Percentiles rank a stretch among this genome's conserved stretches.
Conservation (phyloP, 257 asterid genomes). For the Fraxinus quadrangulata region DNA sequence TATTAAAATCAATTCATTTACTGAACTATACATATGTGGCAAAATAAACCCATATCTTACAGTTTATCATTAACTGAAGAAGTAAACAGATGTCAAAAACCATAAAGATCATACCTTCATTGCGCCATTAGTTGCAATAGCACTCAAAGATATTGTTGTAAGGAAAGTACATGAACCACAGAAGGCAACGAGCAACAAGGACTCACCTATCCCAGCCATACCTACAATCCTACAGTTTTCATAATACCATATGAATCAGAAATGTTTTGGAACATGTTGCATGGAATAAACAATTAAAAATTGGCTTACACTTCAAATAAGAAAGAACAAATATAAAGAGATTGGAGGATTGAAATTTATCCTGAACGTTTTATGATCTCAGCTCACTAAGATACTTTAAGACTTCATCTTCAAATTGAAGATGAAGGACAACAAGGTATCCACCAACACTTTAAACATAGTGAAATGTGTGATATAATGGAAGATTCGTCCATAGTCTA, state of each 20-base stretch:
- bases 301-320: slow-evolving; percentile 1
- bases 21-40: slow-evolving; percentile 16
- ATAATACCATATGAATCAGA: slow-evolving; percentile 29
- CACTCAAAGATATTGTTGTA: slow-evolving; percentile 94
- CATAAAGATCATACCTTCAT: slow-evolving; percentile 70
- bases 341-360: slow-evolving; percentile 12
- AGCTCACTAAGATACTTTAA: not conserved
- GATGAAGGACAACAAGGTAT: not conserved
- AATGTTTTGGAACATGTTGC: slow-evolving; percentile 10
- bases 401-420: slow-evolving; percentile 3
- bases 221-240: slow-evolving; percentile 86
- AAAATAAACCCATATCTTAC: slow-evolving; percentile 11
- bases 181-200: slow-evolving; percentile 86
- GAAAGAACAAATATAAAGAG: slow-evolving; percentile 9
- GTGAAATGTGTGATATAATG: not conserved
- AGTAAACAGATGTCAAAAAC: slow-evolving; percentile 1
- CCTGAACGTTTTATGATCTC: slow-evolving; percentile 17
- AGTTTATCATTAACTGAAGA: slow-evolving; percentile 17
- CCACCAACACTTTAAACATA: not conserved
- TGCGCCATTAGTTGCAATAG: slow-evolving; percentile 98
- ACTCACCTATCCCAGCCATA: slow-evolving; percentile 97
- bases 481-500: not conserved
- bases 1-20: slow-evolving; percentile 20
- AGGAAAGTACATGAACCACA: slow-evolving; percentile 94
- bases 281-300: slow-evolving; percentile 1